phyloP scores from a whole-genome alignment of 805 yeast species.

The Tetrapisispora iriomotensis region DNA sequence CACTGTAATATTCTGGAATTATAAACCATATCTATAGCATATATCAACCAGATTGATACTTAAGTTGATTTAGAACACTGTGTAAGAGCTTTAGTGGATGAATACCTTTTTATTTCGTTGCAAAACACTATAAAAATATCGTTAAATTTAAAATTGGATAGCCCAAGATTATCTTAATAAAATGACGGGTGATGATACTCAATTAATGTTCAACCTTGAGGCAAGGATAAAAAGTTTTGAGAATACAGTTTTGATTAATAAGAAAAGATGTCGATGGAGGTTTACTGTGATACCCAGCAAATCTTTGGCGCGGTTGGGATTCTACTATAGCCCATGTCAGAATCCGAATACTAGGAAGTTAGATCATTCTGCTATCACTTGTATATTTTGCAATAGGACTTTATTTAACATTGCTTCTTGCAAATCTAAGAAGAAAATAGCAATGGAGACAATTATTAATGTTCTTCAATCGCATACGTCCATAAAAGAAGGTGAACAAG shows the following conservation, averaged over 20 bases:
- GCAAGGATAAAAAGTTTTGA: constrained; percentile 8
- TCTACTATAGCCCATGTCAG: constrained; percentile 17
- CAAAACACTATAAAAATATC: too few species aligned
- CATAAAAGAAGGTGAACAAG: not conserved
- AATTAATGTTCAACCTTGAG: not conserved
- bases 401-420: constrained; percentile 17
- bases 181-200: not conserved
- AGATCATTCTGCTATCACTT: constrained; percentile 18
- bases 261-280: constrained; percentile 23
- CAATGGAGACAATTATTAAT: constrained; percentile 18
- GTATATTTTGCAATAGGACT: constrained; percentile 16
- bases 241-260: constrained; percentile 10
- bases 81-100: too few species aligned
- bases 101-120: too few species aligned
- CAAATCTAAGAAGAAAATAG: constrained; percentile 18
- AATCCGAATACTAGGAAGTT: constrained; percentile 6
- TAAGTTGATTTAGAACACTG: too few species aligned
- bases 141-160: too few species aligned
- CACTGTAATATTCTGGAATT: too few species aligned
- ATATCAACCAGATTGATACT: too few species aligned
- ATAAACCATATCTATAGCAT: too few species aligned
- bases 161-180: not conserved
- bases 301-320: constrained; percentile 22
- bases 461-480: constrained; percentile 17
- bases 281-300: constrained; percentile 23